Percentiles rank a stretch among this genome's conserved stretches.
phyloP scores from a whole-genome alignment of 1,284 basidiomycete genomes.

The Psilocybe mexicana region DNA sequence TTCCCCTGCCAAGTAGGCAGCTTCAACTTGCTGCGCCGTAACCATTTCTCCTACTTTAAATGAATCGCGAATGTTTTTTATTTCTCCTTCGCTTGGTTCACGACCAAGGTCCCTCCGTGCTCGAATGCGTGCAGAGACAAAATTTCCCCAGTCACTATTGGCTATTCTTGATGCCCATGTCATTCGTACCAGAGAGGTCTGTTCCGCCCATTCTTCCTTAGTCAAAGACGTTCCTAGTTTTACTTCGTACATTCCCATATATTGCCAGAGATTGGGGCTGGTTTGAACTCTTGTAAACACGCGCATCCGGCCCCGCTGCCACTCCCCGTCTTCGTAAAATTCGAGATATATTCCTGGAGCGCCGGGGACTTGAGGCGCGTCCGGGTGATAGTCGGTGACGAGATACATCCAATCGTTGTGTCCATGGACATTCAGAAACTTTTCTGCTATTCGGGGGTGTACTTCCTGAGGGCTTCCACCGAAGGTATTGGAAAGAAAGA shows the following conservation, averaged over 20 bases:
- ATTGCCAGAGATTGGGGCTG: slow-evolving; percentile 30
- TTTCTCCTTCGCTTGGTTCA: slow-evolving; percentile 20
- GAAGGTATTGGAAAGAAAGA: slow-evolving; percentile 24
- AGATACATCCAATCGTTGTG: slow-evolving; percentile 29
- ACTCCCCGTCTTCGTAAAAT: not conserved
- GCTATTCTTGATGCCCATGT: slow-evolving; percentile 26
- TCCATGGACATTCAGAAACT: slow-evolving; percentile 17
- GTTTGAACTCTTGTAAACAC: slow-evolving; percentile 21
- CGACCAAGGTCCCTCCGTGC: slow-evolving; percentile 20
- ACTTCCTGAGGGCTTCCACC: slow-evolving; percentile 25
- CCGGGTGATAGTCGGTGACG: slow-evolving; percentile 25
- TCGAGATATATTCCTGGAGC: slow-evolving; percentile 28
- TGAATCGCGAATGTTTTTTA: slow-evolving; percentile 2
- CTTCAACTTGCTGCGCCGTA: slow-evolving; percentile 21
- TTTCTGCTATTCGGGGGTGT: slow-evolving; percentile 5
- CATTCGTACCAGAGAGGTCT: slow-evolving; percentile 22
- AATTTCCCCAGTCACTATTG: slow-evolving; percentile 22
- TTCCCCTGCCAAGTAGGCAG: slow-evolving; percentile 22
- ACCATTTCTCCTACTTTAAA: slow-evolving; percentile 2
- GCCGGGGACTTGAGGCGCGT: slow-evolving; percentile 31
- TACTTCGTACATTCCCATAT: slow-evolving; percentile 35
- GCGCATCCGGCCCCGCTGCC: slow-evolving; percentile 14
- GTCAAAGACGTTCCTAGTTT: slow-evolving; percentile 25
- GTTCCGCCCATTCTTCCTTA: slow-evolving; percentile 31
- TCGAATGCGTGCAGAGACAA: slow-evolving; percentile 21